Evolutionary conservation across 192 early-diverging fungal genomes (phyloP).

Genomic region (Chytriomyces sp.): DNA sequence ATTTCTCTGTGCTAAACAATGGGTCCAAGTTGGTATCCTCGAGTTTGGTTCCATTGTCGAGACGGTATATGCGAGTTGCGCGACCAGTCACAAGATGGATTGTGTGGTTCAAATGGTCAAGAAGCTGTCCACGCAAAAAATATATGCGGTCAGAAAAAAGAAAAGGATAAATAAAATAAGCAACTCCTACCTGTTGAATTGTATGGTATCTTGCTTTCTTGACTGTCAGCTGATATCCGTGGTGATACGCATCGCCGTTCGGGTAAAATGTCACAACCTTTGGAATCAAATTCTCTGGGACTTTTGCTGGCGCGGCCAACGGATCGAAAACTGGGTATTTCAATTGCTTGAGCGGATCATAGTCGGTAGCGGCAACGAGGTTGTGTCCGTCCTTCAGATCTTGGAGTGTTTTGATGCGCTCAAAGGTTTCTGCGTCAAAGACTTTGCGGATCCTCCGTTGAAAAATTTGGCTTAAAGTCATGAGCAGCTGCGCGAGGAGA

Average conservation of each 20-base stretch:
- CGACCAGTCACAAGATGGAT: conserved; percentile 43
- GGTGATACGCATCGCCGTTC: conserved; percentile 58
- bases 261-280: conserved; percentile 53
- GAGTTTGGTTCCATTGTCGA: conserved; percentile 26
- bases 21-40: conserved; percentile 8
- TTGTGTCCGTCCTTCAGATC: conserved; percentile 53
- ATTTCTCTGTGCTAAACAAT: conserved; percentile 7
- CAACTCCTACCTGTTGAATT: conserved; percentile 44
- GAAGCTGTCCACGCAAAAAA: conserved; percentile 33
- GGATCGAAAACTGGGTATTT: conserved; percentile 43
- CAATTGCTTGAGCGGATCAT: conserved; percentile 42
- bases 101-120: conserved; percentile 53
- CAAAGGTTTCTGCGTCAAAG: conserved; percentile 54
- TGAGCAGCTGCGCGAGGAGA: conserved; percentile 19
- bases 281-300: conserved; percentile 13
- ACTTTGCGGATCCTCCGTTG: conserved; percentile 32
- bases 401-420: conserved; percentile 43
- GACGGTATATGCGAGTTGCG: conserved; percentile 45
- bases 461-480: conserved; percentile 15
- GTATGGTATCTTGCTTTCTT: conserved; percentile 44
- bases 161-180: conserved; percentile 1
- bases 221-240: conserved; percentile 50
- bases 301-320: neutral
- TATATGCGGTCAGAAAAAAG: neutral
- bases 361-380: conserved; percentile 44